Conservation (phyloP, 2,329 filamentous ascomycete genomes). For the Fusarium sp. region DNA sequence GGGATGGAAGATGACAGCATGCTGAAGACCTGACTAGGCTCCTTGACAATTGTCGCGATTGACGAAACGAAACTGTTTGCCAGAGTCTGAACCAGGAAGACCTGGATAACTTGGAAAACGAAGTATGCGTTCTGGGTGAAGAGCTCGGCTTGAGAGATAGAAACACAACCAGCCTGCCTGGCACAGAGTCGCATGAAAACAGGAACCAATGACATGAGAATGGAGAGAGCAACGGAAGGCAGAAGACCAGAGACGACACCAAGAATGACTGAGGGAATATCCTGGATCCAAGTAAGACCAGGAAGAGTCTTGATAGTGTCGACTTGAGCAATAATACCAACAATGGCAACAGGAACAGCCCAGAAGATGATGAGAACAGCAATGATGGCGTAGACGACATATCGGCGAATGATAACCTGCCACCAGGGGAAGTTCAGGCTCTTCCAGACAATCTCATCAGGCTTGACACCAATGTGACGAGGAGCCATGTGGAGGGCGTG, state of each 20-base stretch:
- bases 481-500: conserved; percentile 85
- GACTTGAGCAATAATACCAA: conserved; percentile 88
- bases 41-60: conserved; percentile 67
- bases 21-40: conserved; percentile 70
- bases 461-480: conserved; percentile 82
- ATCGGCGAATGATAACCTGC: conserved; percentile 77
- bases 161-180: conserved; percentile 81
- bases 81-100: conserved; percentile 88
- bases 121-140: conserved; percentile 95
- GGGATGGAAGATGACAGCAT: conserved; percentile 80
- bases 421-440: conserved; percentile 78
- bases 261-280: conserved; percentile 74
- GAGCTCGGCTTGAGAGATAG: conserved; percentile 81
- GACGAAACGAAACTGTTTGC: conserved; percentile 81
- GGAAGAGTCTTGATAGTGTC: conserved; percentile 72
- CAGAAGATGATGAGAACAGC: conserved; percentile 86
- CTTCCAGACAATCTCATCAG: conserved; percentile 86
- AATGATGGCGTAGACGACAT: conserved; percentile 73
- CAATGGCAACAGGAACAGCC: conserved; percentile 77
- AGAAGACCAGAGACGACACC: conserved; percentile 87
- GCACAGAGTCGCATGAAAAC: conserved; percentile 72
- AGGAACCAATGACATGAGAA: conserved; percentile 87
- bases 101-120: conserved; percentile 89
- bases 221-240: conserved; percentile 79
- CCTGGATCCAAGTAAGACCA: conserved; percentile 78